A percentile compares a stretch with the other conserved stretches of the same genome.
phyloP scores from a whole-genome alignment of 2,329 filamentous ascomycete species.

The Grosmannia serpens region DNA sequence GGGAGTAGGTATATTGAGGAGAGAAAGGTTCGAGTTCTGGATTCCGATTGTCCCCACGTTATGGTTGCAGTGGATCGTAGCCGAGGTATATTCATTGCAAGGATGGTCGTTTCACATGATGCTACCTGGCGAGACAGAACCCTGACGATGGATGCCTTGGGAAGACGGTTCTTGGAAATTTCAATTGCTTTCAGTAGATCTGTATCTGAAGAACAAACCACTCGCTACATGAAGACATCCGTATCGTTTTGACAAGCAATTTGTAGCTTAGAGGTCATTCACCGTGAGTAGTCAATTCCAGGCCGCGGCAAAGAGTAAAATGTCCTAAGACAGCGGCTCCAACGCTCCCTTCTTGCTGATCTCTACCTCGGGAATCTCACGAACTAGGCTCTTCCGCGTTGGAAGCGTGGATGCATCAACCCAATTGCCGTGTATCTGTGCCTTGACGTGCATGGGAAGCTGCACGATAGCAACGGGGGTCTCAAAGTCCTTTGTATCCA shows the following conservation, averaged over 20 bases:
- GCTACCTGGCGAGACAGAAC: not conserved
- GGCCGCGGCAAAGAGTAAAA: too few relatives aligned
- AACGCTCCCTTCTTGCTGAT: not conserved
- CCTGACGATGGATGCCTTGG: too few relatives aligned
- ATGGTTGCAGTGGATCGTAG: not conserved
- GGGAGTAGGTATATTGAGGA: not conserved
- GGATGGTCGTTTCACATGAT: conserved; percentile 3
- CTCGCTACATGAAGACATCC: too few relatives aligned
- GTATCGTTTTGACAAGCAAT: too few relatives aligned
- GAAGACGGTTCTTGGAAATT: too few relatives aligned
- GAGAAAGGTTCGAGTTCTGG: conserved; percentile 4
- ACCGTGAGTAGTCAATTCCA: too few relatives aligned
- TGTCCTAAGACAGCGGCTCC: not conserved
- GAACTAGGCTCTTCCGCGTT: not conserved
- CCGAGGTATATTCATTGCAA: not conserved
- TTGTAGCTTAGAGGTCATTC: too few relatives aligned
- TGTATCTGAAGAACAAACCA: too few relatives aligned
- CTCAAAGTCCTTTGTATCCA: not conserved
- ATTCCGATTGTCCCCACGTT: not conserved
- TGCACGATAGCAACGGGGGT: not conserved
- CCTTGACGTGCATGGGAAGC: conserved; percentile 1
- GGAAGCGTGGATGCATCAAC: not conserved
- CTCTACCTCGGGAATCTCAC: not conserved
- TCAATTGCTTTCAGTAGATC: too few relatives aligned
- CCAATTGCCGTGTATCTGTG: conserved; percentile 1